Evolutionary conservation across 495 filamentous ascomycete genomes (phyloP).

Genomic region (Podospora pseudopauciseta): DNA sequence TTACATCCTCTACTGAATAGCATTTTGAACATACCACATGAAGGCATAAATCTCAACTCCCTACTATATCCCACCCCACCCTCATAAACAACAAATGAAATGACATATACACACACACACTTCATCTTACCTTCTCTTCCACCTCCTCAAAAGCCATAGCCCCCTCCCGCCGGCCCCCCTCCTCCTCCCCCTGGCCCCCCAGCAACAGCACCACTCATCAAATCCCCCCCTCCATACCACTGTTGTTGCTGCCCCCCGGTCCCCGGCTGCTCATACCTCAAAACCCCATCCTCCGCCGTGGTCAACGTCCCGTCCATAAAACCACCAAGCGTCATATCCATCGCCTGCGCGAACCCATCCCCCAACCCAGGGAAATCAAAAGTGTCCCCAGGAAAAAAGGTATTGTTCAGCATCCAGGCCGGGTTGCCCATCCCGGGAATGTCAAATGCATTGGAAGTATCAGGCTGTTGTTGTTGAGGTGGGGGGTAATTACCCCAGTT

Average conservation of each 20-base stretch:
- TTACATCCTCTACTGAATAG: no score
- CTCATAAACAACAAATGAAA: background rate
- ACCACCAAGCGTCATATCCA: conserved; percentile 49
- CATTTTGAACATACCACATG: no score
- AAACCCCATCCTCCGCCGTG: background rate
- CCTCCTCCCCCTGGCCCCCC: background rate
- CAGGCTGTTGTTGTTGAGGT: background rate
- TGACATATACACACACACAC: background rate
- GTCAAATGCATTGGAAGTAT: background rate
- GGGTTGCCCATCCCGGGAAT: conserved; percentile 4
- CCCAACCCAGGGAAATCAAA: conserved; percentile 39
- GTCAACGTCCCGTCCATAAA: conserved; percentile 25
- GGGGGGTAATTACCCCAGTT: background rate
- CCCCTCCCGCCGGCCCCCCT: no score
- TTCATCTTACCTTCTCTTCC: background rate
- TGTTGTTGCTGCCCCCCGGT: background rate
- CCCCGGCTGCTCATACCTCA: background rate
- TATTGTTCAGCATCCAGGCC: conserved; percentile 31
- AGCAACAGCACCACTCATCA: background rate
- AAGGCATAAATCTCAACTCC: no score
- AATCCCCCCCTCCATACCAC: background rate
- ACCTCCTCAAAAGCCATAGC: background rate
- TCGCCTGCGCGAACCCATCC: conserved; percentile 48
- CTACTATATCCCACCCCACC: no score
- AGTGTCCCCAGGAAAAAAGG: conserved; percentile 28